Base-by-base conservation (phyloP, 495 filamentous ascomycete species). In the Penicillium mononematosum region DNA sequence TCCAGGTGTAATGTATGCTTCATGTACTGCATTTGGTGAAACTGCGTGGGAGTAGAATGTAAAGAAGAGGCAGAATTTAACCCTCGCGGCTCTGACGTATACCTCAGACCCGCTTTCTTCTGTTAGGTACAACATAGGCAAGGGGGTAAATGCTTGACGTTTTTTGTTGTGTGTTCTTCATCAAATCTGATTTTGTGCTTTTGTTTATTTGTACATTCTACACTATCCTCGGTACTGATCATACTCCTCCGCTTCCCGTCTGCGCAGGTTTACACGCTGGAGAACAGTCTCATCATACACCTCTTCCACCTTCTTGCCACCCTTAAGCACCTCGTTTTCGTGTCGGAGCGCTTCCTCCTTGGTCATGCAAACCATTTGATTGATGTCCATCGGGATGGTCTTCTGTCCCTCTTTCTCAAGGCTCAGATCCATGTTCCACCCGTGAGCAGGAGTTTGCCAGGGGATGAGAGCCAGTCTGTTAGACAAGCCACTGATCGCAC, bases 321-420 rank as follows among this genome's bases (percentile, higher is more conserved):
- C 90, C 58, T 79, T 84, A n/a, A 98, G 69, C 16, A 96, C 83
- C 64, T 90, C 83, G 59, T 84, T 85, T 66, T 93, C 89, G 66
- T 98, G 94, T 51, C 78, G 77, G 11, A 80, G 75, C n/a, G 85
- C 87, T 69, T 98, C 94, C 57, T 98, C 93, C 71, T 94, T 97
- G 8, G 95, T 98, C 91, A 99, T 91, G 62, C 89, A 89, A 5
- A 98, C 94, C 34, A 99, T 70, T 29, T 96, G 86, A 24, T 79
- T 79, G 53, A 92, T 67, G 45, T 78, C 67, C 9, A 96, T 56
- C 19, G 79, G 81, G 6, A 85, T 78, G 25, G 80, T 82, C 58
- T 87, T 90, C 68, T 97, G 92, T 29, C 89, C 85, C 45, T 85
- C 78, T 38, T 80, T 66, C 36, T 72, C 66, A 64, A 69, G 74